A percentile compares a stretch with the other conserved stretches of the same genome.
phyloP scores from a whole-genome alignment of 495 filamentous ascomycete genomes.

The Neurospora cerealis region DNA sequence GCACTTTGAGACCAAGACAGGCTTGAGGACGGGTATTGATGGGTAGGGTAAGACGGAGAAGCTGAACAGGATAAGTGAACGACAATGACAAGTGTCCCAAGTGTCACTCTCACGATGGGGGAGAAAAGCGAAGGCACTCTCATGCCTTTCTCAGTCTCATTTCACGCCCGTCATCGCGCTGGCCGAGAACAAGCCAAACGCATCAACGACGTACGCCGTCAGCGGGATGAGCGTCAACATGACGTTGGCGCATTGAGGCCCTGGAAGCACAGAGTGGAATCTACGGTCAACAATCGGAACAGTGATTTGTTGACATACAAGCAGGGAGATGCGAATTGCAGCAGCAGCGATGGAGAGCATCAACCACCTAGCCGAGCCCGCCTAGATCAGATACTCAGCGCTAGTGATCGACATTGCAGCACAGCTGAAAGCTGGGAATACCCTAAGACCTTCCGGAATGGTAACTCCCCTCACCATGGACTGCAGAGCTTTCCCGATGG shows the following conservation, averaged over 20 bases:
- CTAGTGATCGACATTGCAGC: neutral
- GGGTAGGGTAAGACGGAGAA: neutral
- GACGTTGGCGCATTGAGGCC: no score
- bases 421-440: neutral
- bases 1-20: neutral
- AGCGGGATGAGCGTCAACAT: no score
- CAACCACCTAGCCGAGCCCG: neutral
- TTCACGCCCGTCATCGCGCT: no score
- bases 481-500: neutral
- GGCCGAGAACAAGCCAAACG: no score
- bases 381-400: neutral
- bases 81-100: neutral
- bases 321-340: neutral
- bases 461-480: neutral
- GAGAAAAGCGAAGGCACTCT: neutral
- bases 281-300: neutral
- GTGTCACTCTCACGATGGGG: neutral
- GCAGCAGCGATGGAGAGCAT: neutral
- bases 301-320: neutral
- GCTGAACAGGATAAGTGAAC: neutral
- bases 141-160: neutral
- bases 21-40: neutral
- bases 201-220: no score
- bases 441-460: neutral
- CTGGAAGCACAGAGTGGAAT: neutral